Conservation (phyloP, 768 basidiomycete genomes). For the Chalciporus pseudorubinellus region DNA sequence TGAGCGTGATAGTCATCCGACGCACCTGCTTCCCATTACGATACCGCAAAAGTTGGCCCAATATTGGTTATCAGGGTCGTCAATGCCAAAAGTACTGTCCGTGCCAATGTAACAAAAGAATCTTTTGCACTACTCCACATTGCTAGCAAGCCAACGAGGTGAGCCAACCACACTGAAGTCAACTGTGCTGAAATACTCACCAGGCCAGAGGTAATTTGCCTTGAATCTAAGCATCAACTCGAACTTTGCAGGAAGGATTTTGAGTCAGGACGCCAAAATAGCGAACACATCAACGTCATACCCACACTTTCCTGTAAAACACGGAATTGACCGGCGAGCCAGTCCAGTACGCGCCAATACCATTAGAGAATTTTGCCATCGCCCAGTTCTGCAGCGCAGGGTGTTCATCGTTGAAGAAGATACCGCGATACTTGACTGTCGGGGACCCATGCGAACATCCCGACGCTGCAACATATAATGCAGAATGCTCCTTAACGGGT, state of each 20-base stretch:
- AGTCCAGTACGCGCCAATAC: conserved; percentile 41
- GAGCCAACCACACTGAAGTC: background rate
- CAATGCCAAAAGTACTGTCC: conserved; percentile 47
- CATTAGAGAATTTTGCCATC: conserved; percentile 63
- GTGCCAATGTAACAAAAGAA: background rate
- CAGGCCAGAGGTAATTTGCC: background rate
- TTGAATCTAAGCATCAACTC: background rate
- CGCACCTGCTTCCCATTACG: conserved; percentile 64
- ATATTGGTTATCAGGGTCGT: conserved; percentile 55
- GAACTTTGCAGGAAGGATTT: background rate
- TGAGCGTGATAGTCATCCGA: background rate
- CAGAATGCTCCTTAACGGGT: background rate
- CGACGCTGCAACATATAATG: background rate
- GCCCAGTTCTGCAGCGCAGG: conserved; percentile 74
- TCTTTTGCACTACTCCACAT: conserved; percentile 16
- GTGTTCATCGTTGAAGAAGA: conserved; percentile 77
- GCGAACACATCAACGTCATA: background rate
- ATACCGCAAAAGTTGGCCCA: conserved; percentile 54
- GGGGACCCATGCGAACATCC: conserved; percentile 20
- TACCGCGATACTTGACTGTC: conserved; percentile 67
- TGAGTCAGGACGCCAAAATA: background rate
- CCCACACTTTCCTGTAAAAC: background rate
- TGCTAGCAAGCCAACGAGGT: conserved; percentile 3
- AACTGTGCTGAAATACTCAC: conserved; percentile 15
- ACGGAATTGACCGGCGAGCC: background rate